These are phyloP conservation scores for Mortierella sp. DNA, from an alignment of 371 early-diverging fungal genomes.

Conservation along the genomic window DNA sequence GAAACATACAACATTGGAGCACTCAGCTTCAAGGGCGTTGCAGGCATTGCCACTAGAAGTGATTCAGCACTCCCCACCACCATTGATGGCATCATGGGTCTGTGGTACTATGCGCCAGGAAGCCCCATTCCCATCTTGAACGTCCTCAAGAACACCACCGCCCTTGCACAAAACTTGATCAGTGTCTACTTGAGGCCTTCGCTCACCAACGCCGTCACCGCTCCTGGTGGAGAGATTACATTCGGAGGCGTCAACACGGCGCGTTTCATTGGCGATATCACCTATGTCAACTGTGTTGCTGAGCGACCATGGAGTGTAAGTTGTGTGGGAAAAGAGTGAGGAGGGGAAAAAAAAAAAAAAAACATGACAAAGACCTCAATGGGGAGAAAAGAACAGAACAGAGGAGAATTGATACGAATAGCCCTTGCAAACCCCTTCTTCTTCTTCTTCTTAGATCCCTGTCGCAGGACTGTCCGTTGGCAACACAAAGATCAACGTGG, in stretches of 20 bases:
- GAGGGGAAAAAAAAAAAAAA: too few relatives aligned
- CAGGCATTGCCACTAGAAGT: constrained; percentile 22
- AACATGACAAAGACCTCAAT: too few relatives aligned
- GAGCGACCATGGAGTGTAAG: constrained; percentile 41
- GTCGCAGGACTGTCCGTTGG: constrained; percentile 19
- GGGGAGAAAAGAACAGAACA: neutral
- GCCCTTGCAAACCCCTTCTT: neutral
- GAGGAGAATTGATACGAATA: neutral
- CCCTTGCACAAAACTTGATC: constrained; percentile 19
- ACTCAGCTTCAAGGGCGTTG: constrained; percentile 14
- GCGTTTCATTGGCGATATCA: constrained; percentile 65
- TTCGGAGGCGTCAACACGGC: constrained; percentile 67
- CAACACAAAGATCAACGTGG: constrained; percentile 4
- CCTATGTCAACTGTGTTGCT: constrained; percentile 43
- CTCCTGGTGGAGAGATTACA: constrained; percentile 66
- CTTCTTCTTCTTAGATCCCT: constrained; percentile 16
- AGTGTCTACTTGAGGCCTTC: constrained; percentile 23
- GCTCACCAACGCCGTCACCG: neutral
- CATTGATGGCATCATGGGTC: constrained; percentile 48
- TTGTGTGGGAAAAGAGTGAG: too few relatives aligned
- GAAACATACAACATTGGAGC: constrained; percentile 23
- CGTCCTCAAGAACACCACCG: constrained; percentile 17
- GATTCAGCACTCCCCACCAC: constrained; percentile 5
- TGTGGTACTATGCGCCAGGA: constrained; percentile 29
- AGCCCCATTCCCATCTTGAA: constrained; percentile 34